These are phyloP conservation scores for Myxozyma mucilagina DNA, from an alignment of 805 yeast genomes.

Conservation along the genomic window DNA sequence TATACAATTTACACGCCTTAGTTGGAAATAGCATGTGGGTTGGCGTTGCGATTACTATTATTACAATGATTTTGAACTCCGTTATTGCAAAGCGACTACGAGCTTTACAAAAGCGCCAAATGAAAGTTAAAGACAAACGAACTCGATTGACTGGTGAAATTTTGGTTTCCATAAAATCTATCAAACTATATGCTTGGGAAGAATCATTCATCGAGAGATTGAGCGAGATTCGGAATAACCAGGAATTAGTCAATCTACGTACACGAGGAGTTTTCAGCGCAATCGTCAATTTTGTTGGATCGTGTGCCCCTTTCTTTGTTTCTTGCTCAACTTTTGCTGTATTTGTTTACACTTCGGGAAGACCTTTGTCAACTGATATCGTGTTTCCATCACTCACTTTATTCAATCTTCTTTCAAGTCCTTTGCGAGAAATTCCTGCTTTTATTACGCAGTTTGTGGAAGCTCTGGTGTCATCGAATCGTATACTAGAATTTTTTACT, in stretches of 20 bases:
- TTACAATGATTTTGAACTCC: slow-evolving; percentile 81
- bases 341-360: slow-evolving; percentile 60
- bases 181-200: slow-evolving; percentile 96
- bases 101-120: slow-evolving; percentile 73
- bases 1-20: slow-evolving; percentile 68
- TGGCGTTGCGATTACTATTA: slow-evolving; percentile 74
- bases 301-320: slow-evolving; percentile 83
- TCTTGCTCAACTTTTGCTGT: slow-evolving; percentile 85
- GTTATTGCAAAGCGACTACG: slow-evolving; percentile 65
- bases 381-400: slow-evolving; percentile 84
- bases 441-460: slow-evolving; percentile 83
- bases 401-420: slow-evolving; percentile 85
- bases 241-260: slow-evolving; percentile 68
- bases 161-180: slow-evolving; percentile 83
- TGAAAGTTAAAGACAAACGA: slow-evolving; percentile 90
- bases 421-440: slow-evolving; percentile 86
- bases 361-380: slow-evolving; percentile 80
- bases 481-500: slow-evolving; percentile 71
- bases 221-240: slow-evolving; percentile 82
- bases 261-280: slow-evolving; percentile 74
- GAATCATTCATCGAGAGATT: slow-evolving; percentile 71
- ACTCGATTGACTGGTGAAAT: slow-evolving; percentile 86
- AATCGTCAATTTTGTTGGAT: slow-evolving; percentile 71
- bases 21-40: slow-evolving; percentile 89
- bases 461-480: slow-evolving; percentile 55